Percentiles rank a stretch among this genome's conserved stretches.
These are phyloP conservation scores for Evernia prunastri DNA, from an alignment of 495 filamentous ascomycete species.

Conservation along the genomic window DNA sequence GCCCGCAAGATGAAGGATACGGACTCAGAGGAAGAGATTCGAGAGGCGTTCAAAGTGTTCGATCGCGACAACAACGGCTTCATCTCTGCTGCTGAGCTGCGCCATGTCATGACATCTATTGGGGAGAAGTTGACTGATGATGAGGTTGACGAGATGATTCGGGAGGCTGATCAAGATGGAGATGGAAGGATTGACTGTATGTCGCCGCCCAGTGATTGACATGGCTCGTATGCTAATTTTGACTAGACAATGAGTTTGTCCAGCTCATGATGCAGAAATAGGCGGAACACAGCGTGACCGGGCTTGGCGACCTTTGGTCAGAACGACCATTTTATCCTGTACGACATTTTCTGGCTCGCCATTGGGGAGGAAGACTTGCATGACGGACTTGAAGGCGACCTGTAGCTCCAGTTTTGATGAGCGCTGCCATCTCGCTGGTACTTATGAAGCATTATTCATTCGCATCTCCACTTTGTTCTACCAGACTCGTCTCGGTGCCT, in stretches of 20 bases:
- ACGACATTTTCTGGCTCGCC: neutral
- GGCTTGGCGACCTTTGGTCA: neutral
- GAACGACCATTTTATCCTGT: neutral
- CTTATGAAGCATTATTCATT: neutral
- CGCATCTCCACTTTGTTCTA: neutral
- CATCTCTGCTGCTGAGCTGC: constrained; percentile 94
- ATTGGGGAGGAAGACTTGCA: constrained; percentile 1
- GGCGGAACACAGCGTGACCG: neutral
- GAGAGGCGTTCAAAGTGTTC: constrained; percentile 93
- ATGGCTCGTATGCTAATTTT: constrained; percentile 4
- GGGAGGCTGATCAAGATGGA: constrained; percentile 97
- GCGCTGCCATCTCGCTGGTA: neutral
- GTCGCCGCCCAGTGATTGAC: constrained; percentile 16
- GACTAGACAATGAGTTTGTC: constrained; percentile 95
- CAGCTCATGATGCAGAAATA: constrained; percentile 99
- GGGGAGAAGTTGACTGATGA: constrained; percentile 99
- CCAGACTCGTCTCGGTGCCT: neutral
- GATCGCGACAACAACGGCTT: constrained; percentile 99
- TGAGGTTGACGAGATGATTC: constrained; percentile 99
- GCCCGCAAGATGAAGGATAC: constrained; percentile 99
- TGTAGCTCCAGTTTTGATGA: neutral
- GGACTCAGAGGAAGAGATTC: constrained; percentile 98
- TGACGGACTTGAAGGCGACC: neutral
- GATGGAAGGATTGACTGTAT: constrained; percentile 95
- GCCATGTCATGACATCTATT: constrained; percentile 99